These are phyloP conservation scores for Arthrobotrys entomopaga DNA, from an alignment of 2,329 filamentous ascomycete genomes.

Conservation along the genomic window DNA sequence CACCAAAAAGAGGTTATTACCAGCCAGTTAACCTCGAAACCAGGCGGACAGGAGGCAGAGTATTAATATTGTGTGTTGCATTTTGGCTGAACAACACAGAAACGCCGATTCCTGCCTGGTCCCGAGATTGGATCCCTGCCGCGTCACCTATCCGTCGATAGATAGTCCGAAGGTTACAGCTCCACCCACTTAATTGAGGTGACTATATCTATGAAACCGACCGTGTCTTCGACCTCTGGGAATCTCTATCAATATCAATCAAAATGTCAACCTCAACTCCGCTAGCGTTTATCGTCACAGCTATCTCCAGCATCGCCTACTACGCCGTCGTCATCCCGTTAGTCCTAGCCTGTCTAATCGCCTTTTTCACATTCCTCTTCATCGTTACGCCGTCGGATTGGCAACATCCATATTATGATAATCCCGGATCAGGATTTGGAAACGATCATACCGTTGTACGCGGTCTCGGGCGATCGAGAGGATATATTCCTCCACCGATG, in stretches of 20 bases:
- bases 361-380: constrained; percentile 26
- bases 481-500: neutral
- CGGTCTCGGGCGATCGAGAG: neutral
- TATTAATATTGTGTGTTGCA: constrained; percentile 5
- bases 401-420: constrained; percentile 35
- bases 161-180: too few relatives aligned
- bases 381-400: constrained; percentile 39
- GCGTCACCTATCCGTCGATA: too few relatives aligned
- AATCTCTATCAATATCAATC: too few relatives aligned
- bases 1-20: neutral
- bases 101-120: constrained; percentile 5
- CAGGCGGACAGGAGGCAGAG: too few relatives aligned
- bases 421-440: neutral
- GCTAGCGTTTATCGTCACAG: too few relatives aligned
- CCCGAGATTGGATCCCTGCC: neutral
- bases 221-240: too few relatives aligned
- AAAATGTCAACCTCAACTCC: too few relatives aligned
- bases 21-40: too few relatives aligned
- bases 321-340: neutral
- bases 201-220: too few relatives aligned
- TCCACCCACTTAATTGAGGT: too few relatives aligned
- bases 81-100: constrained; percentile 6
- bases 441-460: neutral
- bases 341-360: neutral
- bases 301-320: too few relatives aligned